These are phyloP conservation scores for Boletus rufocinnamomeus DNA, from an alignment of 768 basidiomycete species.

Conservation along the genomic window DNA sequence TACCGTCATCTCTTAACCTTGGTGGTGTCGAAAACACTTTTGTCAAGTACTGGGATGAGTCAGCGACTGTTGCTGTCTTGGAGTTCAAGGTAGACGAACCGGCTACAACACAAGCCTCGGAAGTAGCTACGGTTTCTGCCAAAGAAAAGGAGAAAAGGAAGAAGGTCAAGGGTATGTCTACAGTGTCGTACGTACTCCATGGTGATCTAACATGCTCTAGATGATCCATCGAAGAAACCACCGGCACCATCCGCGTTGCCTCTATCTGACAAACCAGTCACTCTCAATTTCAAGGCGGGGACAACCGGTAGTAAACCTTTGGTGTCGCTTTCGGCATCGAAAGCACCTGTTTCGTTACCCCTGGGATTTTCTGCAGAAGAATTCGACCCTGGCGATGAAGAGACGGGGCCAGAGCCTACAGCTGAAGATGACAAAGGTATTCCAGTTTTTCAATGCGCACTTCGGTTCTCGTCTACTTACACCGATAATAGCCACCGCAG, in stretches of 20 bases:
- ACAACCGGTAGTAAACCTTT: constrained; percentile 21
- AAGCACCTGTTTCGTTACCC: constrained; percentile 42
- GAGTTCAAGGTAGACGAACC: constrained; percentile 78
- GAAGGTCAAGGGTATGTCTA: constrained; percentile 50
- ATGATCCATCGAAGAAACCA: constrained; percentile 39
- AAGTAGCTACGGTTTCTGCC: constrained; percentile 43
- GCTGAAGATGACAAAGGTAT: constrained; percentile 50
- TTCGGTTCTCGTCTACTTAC: constrained; percentile 14
- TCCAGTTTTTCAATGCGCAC: not conserved
- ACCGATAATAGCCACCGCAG: constrained; percentile 40
- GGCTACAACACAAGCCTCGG: constrained; percentile 28
- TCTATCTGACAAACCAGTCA: constrained; percentile 79
- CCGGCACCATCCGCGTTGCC: constrained; percentile 68
- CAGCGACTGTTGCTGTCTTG: constrained; percentile 68
- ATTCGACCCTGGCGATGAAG: constrained; percentile 41
- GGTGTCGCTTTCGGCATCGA: constrained; percentile 29
- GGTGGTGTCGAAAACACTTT: constrained; percentile 74
- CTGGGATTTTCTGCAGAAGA: constrained; percentile 75
- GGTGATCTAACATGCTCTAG: constrained; percentile 21
- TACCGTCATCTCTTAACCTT: constrained; percentile 63
- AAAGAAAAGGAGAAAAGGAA: constrained; percentile 64
- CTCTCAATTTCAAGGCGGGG: constrained; percentile 65
- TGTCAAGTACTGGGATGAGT: constrained; percentile 94
- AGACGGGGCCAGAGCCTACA: constrained; percentile 44
- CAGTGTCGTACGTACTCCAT: not conserved